A percentile compares a stretch with the other conserved stretches of the same genome.
phyloP scores from a whole-genome alignment of 345 rosid genomes.

The Gossypium anomalum region DNA sequence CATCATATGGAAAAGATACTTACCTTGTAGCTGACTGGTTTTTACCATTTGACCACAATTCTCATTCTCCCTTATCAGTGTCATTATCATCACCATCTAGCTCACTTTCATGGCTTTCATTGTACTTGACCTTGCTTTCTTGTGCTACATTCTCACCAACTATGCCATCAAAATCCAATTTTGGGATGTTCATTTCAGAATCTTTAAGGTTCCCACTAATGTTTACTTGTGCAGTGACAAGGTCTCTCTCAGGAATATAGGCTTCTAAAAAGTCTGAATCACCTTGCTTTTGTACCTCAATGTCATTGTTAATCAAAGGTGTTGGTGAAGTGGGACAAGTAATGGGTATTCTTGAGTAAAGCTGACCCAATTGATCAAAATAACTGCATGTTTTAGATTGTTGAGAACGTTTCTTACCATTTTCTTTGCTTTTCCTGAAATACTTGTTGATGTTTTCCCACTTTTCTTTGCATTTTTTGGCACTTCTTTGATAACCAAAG shows the following conservation, averaged over 20 bases:
- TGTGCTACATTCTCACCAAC: conserved; percentile 4
- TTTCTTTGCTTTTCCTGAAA: conserved; percentile 35
- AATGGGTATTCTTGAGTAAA: conserved; percentile 26
- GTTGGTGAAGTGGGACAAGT: conserved; percentile 9
- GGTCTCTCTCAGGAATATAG: conserved; percentile 15
- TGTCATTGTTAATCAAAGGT: conserved; percentile 3
- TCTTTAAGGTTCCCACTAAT: conserved; percentile 6
- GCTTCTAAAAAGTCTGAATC: conserved; percentile 31
- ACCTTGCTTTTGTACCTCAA: conserved; percentile 18
- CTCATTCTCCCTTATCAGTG: conserved; percentile 5
- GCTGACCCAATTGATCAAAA: conserved; percentile 37
- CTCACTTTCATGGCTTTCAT: conserved; percentile 5
- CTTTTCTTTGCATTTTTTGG: conserved; percentile 45
- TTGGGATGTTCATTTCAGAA: conserved; percentile 18
- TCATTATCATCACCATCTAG: conserved; percentile 9
- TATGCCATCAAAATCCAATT: conserved; percentile 16
- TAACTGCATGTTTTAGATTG: conserved; percentile 38
- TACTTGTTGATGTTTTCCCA: conserved; percentile 54
- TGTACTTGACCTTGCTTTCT: conserved; percentile 17
- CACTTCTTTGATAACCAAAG: conserved; percentile 42
- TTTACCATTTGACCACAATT: background rate
- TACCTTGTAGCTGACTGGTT: background rate
- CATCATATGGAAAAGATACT: background rate
- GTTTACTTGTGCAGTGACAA: conserved; percentile 3
- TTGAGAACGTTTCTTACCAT: conserved; percentile 24